A percentile compares a stretch with the other conserved stretches of the same genome.
These are phyloP conservation scores for Chlamydomonas eustigma DNA, from an alignment of 139 green algal species.

Conservation along the genomic window DNA sequence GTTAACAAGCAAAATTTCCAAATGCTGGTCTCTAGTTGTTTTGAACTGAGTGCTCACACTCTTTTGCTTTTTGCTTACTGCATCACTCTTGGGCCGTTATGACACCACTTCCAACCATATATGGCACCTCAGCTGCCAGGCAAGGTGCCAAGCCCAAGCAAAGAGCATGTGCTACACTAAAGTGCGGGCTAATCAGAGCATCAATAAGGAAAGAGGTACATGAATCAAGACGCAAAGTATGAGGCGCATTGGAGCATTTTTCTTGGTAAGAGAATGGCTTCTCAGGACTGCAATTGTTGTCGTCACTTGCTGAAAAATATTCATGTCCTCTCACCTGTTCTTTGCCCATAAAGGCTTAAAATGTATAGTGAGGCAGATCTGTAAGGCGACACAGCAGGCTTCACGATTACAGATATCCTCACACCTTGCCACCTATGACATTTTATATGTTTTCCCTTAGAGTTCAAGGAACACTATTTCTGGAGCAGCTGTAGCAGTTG, in stretches of 20 bases:
- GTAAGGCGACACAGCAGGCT: background rate
- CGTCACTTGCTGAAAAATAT: too few relatives aligned
- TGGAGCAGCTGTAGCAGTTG: slow-evolving; percentile 75
- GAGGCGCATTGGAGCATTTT: too few relatives aligned
- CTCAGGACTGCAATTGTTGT: too few relatives aligned
- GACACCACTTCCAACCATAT: slow-evolving; percentile 78
- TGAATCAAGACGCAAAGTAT: background rate
- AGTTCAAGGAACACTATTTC: slow-evolving; percentile 95
- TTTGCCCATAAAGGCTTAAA: slow-evolving; percentile 96
- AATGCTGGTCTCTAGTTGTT: too few relatives aligned
- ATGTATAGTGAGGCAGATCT: slow-evolving; percentile 90
- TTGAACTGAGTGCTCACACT: too few relatives aligned
- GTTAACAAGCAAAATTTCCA: too few relatives aligned
- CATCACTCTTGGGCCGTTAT: slow-evolving; percentile 70
- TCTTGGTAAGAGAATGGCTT: too few relatives aligned
- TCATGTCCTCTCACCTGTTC: slow-evolving; percentile 62
- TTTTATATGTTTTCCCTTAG: slow-evolving; percentile 95
- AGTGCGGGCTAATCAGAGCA: slow-evolving; percentile 67
- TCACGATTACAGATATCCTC: slow-evolving; percentile 25
- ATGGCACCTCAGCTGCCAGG: slow-evolving; percentile 92
- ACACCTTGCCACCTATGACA: slow-evolving; percentile 96
- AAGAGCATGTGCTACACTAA: slow-evolving; percentile 92
- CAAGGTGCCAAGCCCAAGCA: slow-evolving; percentile 92
- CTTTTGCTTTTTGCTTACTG: too few relatives aligned
- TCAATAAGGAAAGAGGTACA: background rate